Evolutionary conservation across 371 early-diverging fungal genomes (phyloP).

Genomic region (Apophysomyces elegans): DNA sequence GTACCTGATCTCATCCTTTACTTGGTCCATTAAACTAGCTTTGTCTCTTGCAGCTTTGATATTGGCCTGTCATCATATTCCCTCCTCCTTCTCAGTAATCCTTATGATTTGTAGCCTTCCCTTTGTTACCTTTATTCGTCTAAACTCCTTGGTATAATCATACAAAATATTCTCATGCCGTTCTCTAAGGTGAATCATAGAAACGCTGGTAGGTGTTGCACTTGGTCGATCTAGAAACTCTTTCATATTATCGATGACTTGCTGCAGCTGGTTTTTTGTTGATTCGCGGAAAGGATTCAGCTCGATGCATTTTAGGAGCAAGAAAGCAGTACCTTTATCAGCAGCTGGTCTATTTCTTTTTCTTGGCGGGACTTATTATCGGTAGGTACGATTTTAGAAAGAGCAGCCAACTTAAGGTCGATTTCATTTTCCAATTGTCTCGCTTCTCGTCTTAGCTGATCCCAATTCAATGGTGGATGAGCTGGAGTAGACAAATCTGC

Average conservation of each 20-base stretch:
- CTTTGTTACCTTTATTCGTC: constrained; percentile 58
- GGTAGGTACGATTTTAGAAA: constrained; percentile 42
- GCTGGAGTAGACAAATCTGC: constrained; percentile 21
- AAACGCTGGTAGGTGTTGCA: constrained; percentile 60
- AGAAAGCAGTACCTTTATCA: constrained; percentile 54
- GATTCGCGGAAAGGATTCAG: constrained; percentile 5
- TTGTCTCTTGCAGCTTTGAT: constrained; percentile 64
- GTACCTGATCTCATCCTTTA: constrained; percentile 61
- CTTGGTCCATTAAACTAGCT: constrained; percentile 63
- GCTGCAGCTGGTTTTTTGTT: constrained; percentile 50
- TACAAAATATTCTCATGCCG: constrained; percentile 73
- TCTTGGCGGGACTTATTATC: constrained; percentile 50
- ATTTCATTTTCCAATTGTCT: constrained; percentile 72
- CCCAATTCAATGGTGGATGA: constrained; percentile 54
- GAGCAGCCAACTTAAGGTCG: constrained; percentile 56
- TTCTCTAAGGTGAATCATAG: constrained; percentile 73
- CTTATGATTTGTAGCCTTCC: constrained; percentile 17
- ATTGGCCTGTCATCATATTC: constrained; percentile 45
- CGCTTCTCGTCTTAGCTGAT: constrained; percentile 67
- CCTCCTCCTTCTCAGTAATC: not conserved
- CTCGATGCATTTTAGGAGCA: not conserved
- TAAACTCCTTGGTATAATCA: constrained; percentile 73
- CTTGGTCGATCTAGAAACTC: constrained; percentile 60
- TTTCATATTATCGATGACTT: constrained; percentile 55
- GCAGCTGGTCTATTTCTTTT: constrained; percentile 59